These are phyloP conservation scores for Onygena corvina DNA, from an alignment of 2,329 filamentous ascomycete species.

Conservation along the genomic window DNA sequence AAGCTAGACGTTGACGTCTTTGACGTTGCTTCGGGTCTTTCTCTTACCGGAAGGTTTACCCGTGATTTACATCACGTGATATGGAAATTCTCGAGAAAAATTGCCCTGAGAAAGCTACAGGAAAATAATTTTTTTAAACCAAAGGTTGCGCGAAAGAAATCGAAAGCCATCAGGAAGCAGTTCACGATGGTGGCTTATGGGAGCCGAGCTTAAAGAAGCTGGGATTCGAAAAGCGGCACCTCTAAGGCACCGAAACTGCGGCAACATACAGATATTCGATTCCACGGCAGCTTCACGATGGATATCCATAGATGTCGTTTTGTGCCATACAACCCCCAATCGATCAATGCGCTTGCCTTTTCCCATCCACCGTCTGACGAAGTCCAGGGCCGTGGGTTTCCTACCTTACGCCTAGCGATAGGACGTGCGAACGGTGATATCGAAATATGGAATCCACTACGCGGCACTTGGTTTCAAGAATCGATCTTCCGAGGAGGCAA, in stretches of 20 bases:
- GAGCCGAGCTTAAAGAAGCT: not conserved
- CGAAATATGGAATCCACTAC: slow-evolving; percentile 88
- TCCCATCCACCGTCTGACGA: slow-evolving; percentile 55
- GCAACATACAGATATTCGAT: not conserved
- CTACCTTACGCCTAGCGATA: slow-evolving; percentile 65
- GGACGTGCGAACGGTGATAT: slow-evolving; percentile 91
- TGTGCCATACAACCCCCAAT: slow-evolving; percentile 77
- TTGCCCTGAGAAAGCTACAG: not conserved
- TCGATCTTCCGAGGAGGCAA: slow-evolving; percentile 70
- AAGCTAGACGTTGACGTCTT: too few relatives aligned
- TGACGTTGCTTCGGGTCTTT: not conserved
- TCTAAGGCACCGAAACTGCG: not conserved
- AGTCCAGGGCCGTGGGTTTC: slow-evolving; percentile 38
- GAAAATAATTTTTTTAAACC: slow-evolving; percentile 3
- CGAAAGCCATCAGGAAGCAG: slow-evolving; percentile 1
- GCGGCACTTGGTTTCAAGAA: slow-evolving; percentile 81
- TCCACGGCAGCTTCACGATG: slow-evolving; percentile 43
- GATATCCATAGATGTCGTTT: slow-evolving; percentile 96
- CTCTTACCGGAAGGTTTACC: slow-evolving; percentile 1
- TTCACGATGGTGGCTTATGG: not conserved
- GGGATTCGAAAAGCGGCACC: not conserved
- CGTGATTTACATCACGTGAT: not conserved
- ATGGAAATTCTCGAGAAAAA: not conserved
- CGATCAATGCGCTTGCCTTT: slow-evolving; percentile 91
- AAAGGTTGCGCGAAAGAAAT: not conserved